Base-by-base conservation (phyloP, 2,329 filamentous ascomycete genomes). In the Talaromyces sp. region DNA sequence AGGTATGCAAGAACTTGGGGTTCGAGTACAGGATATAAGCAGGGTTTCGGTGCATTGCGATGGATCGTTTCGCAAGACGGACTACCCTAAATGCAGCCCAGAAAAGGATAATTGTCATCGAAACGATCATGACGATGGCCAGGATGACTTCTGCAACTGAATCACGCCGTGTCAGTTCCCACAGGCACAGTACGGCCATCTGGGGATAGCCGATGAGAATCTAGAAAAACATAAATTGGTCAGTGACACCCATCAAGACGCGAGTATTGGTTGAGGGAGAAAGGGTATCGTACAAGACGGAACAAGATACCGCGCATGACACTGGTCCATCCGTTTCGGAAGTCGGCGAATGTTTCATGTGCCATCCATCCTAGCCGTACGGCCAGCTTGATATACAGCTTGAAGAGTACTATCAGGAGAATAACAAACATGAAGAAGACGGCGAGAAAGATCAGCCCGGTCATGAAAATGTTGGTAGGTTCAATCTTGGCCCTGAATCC, bases 21-120 rank as follows among this genome's bases (percentile, higher is more conserved):
- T 98, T 93, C 4, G 93, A 97, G 80, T 96, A 98, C 64, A 98
- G 86, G 69, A 97, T 96, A 77, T 97, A 97, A 28, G 93, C 93
- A 32, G 93, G 92, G 80, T 96, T 97, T 79, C 93, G 92, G 82
- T 97, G 93, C 86, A 96, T 91, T 60, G 84, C 78, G 65, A 96
- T 89, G 33, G 93, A 97, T 69, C 91, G 89, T 72, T 92, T 91
- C 44, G 92, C 93, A 65, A 98, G 89, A 60, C 86, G 85, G 69
- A 96, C 90, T 64, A 98, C 92, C 81, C 96, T 97, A 78, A 85
- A 88, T 0, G 92, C 87, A 56, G 92, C 93, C 91, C 92, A 97
- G 25, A 79, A 87, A 33, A 98, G 84, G 32, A 92, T 90, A 59
- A 83, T 81, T 44, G 88, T 81, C 82, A 96, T 88, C 64, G 90